Percentiles rank a stretch among this genome's conserved stretches.
Conservation (phyloP, 306 rosid species). For the Malus orientalis region DNA sequence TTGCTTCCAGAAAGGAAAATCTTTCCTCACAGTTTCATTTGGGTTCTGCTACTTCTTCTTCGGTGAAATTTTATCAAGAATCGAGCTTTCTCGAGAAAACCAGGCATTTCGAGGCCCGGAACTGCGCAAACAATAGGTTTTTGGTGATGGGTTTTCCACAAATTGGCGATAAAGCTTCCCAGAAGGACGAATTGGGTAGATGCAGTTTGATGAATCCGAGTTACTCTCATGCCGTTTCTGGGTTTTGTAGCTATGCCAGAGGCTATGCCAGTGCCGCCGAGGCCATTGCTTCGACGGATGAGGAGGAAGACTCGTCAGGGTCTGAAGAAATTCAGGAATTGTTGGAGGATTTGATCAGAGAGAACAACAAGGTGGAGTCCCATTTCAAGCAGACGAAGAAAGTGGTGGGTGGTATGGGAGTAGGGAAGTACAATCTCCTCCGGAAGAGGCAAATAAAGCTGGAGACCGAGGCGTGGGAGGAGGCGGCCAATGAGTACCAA, state of each 20-base stretch:
- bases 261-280: constrained; percentile 52
- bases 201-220: constrained; percentile 22
- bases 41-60: constrained; percentile 2
- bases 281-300: constrained; percentile 51
- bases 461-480: constrained; percentile 96
- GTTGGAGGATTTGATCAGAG: constrained; percentile 30
- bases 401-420: constrained; percentile 28
- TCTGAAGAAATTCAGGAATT: constrained; percentile 53
- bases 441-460: constrained; percentile 59
- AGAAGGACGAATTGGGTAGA: constrained; percentile 18
- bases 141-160: constrained; percentile 9
- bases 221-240: constrained; percentile 18
- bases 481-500: constrained; percentile 76
- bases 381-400: constrained; percentile 32
- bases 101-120: constrained; percentile 2
- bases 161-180: constrained; percentile 12
- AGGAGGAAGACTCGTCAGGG: constrained; percentile 59
- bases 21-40: constrained; percentile 9
- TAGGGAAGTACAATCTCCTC: constrained; percentile 35
- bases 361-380: constrained; percentile 21
- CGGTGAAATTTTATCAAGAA: constrained; percentile 10
- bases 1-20: constrained; percentile 30
- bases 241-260: constrained; percentile 22
- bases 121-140: background rate
- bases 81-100: constrained; percentile 21